Conservation (phyloP, 805 yeast genomes). For the Candida pseudofarinosa region DNA sequence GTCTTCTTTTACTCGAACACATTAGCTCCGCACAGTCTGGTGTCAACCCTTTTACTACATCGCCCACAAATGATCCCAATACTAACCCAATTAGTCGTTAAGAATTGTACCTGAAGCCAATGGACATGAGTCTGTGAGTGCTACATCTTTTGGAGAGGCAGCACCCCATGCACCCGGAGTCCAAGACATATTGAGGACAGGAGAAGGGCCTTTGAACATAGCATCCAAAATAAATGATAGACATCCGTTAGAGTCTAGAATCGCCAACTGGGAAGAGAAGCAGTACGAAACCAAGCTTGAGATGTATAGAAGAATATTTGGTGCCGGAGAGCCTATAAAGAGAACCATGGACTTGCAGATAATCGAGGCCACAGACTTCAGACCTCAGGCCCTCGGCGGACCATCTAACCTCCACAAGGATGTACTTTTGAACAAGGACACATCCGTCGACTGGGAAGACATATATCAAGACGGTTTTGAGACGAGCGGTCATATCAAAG, state of each 20-base stretch:
- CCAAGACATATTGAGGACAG: constrained; percentile 64
- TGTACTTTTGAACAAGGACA: constrained; percentile 73
- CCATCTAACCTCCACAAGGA: constrained; percentile 63
- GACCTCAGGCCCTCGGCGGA: constrained; percentile 61
- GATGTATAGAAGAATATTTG: constrained; percentile 76
- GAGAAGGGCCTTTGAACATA: constrained; percentile 58
- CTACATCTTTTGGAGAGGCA: constrained; percentile 48
- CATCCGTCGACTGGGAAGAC: constrained; percentile 89
- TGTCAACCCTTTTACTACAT: too few species aligned
- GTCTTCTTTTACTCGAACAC: too few species aligned
- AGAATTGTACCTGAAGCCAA: constrained; percentile 53
- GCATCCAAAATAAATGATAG: constrained; percentile 64
- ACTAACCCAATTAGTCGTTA: constrained; percentile 30
- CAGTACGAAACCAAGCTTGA: constrained; percentile 70
- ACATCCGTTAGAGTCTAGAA: constrained; percentile 82
- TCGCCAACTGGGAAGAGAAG: constrained; percentile 75
- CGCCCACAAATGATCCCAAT: background rate
- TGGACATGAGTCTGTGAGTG: constrained; percentile 45
- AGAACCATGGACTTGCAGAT: constrained; percentile 84
- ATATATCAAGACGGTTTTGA: constrained; percentile 60
- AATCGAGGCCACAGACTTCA: constrained; percentile 64
- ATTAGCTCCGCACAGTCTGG: too few species aligned
- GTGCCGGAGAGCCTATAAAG: constrained; percentile 90
- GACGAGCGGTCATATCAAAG: constrained; percentile 35
- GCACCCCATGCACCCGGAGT: constrained; percentile 68